Evolutionary conservation across 345 rosid species (phyloP).

Genomic region (Clausena lansium): DNA sequence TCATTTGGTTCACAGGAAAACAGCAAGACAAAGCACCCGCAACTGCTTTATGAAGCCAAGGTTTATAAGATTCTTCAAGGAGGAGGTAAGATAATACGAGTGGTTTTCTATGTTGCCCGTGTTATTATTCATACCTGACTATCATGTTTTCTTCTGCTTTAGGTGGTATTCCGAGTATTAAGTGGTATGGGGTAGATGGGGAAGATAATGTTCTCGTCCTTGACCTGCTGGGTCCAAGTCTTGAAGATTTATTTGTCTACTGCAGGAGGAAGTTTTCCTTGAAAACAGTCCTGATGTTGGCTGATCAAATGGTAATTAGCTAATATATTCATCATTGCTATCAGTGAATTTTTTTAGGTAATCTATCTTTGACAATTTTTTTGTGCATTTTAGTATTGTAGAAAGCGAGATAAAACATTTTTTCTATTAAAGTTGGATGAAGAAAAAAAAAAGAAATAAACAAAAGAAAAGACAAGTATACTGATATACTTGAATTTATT

Average conservation of each 20-base stretch:
- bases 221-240: slow-evolving; percentile 68
- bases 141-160: background rate
- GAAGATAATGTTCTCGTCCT: slow-evolving; percentile 50
- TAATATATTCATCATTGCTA: background rate
- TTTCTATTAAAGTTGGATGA: background rate
- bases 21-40: slow-evolving; percentile 56
- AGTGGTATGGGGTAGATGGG: slow-evolving; percentile 56
- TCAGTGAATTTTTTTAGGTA: background rate
- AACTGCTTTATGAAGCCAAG: slow-evolving; percentile 60
- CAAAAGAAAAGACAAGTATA: background rate
- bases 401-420: background rate
- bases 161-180: slow-evolving; percentile 54
- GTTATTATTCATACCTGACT: background rate
- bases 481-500: slow-evolving; percentile 2
- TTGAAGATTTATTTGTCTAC: slow-evolving; percentile 65
- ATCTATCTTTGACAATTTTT: background rate
- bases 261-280: slow-evolving; percentile 68
- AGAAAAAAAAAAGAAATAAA: background rate
- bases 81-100: slow-evolving; percentile 39
- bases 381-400: background rate
- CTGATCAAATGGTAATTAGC: slow-evolving; percentile 58
- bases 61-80: slow-evolving; percentile 56
- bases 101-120: background rate
- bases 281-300: slow-evolving; percentile 64
- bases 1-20: slow-evolving; percentile 45